Conservation (phyloP, 768 basidiomycete genomes). For the Austroboletus festivus region DNA sequence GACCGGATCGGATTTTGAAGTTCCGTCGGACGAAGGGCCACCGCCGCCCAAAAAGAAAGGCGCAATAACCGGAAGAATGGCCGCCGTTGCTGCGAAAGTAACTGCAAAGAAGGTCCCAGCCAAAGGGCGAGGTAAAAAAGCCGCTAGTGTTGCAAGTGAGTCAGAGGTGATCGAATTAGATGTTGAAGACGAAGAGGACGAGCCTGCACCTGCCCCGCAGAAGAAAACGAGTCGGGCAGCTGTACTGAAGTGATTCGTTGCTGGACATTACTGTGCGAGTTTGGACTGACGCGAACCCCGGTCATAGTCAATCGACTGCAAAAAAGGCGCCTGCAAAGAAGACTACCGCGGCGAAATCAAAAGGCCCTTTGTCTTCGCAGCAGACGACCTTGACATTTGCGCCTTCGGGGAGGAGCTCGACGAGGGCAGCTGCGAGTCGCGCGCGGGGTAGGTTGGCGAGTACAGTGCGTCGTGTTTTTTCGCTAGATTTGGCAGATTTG, state of each 20-base stretch:
- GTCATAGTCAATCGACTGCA: slow-evolving; percentile 32
- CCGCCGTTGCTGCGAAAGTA: slow-evolving; percentile 27
- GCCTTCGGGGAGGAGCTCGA: slow-evolving; percentile 52
- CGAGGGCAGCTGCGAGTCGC: slow-evolving; percentile 65
- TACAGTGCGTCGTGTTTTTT: slow-evolving; percentile 27
- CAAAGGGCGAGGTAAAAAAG: slow-evolving; percentile 58
- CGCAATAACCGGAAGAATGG: slow-evolving; percentile 32
- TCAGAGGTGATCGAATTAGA: slow-evolving; percentile 54
- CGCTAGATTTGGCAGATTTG: no score
- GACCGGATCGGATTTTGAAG: slow-evolving; percentile 50
- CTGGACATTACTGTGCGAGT: no score
- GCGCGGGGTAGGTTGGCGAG: slow-evolving; percentile 61
- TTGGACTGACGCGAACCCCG: no score
- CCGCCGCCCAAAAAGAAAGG: slow-evolving; percentile 43
- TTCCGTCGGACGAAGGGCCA: slow-evolving; percentile 39
- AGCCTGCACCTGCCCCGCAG: slow-evolving; percentile 38
- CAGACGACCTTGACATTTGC: slow-evolving; percentile 59
- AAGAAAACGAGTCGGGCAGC: slow-evolving; percentile 66
- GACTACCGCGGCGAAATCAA: slow-evolving; percentile 35
- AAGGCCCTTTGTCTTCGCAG: slow-evolving; percentile 20
- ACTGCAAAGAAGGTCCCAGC: slow-evolving; percentile 45
- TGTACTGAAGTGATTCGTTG: slow-evolving; percentile 52
- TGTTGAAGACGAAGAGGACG: slow-evolving; percentile 54
- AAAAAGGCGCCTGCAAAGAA: slow-evolving; percentile 59
- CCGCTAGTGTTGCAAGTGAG: slow-evolving; percentile 44